Base-by-base conservation (phyloP, 2,329 filamentous ascomycete genomes). In the Pleoardoris graminearum region DNA sequence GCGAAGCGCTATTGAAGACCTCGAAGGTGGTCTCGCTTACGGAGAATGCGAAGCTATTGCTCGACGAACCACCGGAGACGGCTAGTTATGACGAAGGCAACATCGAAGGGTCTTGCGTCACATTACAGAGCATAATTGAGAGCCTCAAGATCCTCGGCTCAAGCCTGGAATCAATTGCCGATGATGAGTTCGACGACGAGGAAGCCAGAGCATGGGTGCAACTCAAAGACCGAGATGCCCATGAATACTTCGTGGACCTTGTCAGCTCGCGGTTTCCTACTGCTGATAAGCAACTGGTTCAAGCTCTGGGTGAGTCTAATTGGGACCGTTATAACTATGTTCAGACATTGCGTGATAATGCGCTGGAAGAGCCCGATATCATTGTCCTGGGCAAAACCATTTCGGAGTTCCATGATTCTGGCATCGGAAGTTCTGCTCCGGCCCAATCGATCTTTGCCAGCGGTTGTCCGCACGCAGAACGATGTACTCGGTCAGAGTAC, bases 301-400 rank as follows among this genome's bases (percentile, higher is more conserved):
- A 50, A 21, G 12, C 21, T 3, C 50, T 56, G 1, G 53, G 53
- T 0, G 23, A 47, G 22, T 39, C 50, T 12, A 56, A 53, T n/a
- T 56, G 53, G 53, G 45, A 45, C 23, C 53, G 53, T 10, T 53
- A 53, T 22, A 46, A 50, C 14, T 46, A 49, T n/a, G 22, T 56
- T 21, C 33, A 53, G 7, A 47, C 8, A 36, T 16, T 46, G 5
- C 37, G 53, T 12, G 48, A 51, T 10, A 48, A 32, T 32, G 37
- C 35, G 3, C 14, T 14, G 11, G 25, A 44, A 11, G 25, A 37
- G 19, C 23, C 19, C 8, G n/a, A 35, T 6, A 29, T 42, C 4
- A 21, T 29, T 17, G 10, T 27, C 16, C 16, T 16, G 8, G 36
- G 32, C 7, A 49, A 49, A 30, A 11, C 46, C 23, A 19, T 27